Base-by-base conservation (phyloP, 73 alveolate species). In the Paramecium caudatum region DNA sequence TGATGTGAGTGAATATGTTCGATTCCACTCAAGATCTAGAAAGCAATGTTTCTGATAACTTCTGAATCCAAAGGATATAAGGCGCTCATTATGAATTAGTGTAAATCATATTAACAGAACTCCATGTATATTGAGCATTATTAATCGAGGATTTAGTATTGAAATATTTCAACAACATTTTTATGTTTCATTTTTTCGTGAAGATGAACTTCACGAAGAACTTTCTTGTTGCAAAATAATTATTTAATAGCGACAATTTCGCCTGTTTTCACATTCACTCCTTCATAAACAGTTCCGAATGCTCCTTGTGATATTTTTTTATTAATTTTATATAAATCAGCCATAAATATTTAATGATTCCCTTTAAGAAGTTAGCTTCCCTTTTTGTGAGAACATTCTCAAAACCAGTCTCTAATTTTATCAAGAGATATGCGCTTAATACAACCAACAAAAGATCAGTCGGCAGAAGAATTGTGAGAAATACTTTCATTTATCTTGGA, bases 11-110 rank as follows among this genome's bases (percentile, higher is more conserved):
- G 95, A 15, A 84, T 48, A 33, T 81, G 88, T 41, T 84, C 82
- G 39, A 91, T 34, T 8, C 92, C 95, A 17, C 50, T 17, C 21
- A 47, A 49, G n/a, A 91, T 45, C 41, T 87, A 68, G 25, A 90
- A 86, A 13, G 86, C 86, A 8, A 69, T 69, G 17, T 23, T 21
- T 36, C 62, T 30, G 7, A 69, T 69, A 1, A 69, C 23, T 36
- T 69, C 62, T 1, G 23, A n/a, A 36, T 69, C 62, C 0, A 69
- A 10, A 7, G 86, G 86, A 19, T 69, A 69, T 12, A 69, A 23
- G 17, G 33, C 37, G 4, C 63, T 39, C 37, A 13, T 7, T 34
- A 69, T 69, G 65, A 69, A 69, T 69, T 69, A 69, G 27, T 69
- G 86, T 69, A 69, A 39, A 69, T 69, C 86, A 69, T 48, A 69